Percentiles rank a stretch among this genome's conserved stretches.
These are phyloP conservation scores for Boletales sp. DNA, from an alignment of 768 basidiomycete genomes.

Conservation along the genomic window DNA sequence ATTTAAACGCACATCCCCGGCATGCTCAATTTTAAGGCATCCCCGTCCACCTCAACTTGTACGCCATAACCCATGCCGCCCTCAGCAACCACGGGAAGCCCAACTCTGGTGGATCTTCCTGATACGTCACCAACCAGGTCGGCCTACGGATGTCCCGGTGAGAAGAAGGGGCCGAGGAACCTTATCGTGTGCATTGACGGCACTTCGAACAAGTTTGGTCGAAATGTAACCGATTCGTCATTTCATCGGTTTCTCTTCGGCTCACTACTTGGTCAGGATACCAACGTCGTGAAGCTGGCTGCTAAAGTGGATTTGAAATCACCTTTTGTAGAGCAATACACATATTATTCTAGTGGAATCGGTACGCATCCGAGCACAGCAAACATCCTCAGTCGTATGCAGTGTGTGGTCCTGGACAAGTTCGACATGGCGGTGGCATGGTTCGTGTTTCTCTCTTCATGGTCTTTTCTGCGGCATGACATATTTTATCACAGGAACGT, in stretches of 20 bases:
- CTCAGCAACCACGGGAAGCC: too few relatives aligned
- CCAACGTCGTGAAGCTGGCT: slow-evolving; percentile 35
- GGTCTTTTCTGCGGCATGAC: neutral
- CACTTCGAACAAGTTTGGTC: too few relatives aligned
- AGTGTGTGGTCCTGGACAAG: slow-evolving; percentile 15
- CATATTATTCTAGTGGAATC: slow-evolving; percentile 38
- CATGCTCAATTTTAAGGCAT: too few relatives aligned
- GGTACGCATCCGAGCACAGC: slow-evolving; percentile 31
- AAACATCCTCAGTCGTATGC: slow-evolving; percentile 19
- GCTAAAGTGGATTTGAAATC: slow-evolving; percentile 21
- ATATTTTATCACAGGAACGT: slow-evolving; percentile 28
- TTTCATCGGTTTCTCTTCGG: neutral
- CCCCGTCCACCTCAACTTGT: too few relatives aligned
- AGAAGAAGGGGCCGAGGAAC: too few relatives aligned
- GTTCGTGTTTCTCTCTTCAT: slow-evolving; percentile 16
- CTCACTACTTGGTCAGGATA: slow-evolving; percentile 26
- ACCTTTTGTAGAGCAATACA: slow-evolving; percentile 17
- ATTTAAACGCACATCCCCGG: too few relatives aligned
- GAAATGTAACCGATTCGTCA: too few relatives aligned
- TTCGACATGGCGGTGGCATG: slow-evolving; percentile 38
- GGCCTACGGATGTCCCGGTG: too few relatives aligned
- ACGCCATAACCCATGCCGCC: too few relatives aligned
- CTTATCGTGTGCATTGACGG: too few relatives aligned
- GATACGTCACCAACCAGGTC: too few relatives aligned
- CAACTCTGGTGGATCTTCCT: too few relatives aligned